Conservation (phyloP, 805 yeast genomes). For the Pichia cephalocereana region DNA sequence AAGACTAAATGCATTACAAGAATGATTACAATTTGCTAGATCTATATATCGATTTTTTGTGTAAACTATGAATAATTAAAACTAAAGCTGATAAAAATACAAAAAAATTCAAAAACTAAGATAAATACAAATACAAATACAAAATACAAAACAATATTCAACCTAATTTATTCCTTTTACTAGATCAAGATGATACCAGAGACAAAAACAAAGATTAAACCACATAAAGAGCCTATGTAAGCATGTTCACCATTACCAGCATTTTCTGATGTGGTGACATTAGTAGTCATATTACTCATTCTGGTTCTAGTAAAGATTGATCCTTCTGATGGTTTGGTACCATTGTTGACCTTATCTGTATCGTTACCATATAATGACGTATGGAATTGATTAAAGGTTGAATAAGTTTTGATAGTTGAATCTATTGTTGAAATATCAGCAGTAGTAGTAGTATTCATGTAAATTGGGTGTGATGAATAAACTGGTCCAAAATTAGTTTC, state of each 20-base stretch:
- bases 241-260: not conserved
- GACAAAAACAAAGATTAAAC: slow-evolving; percentile 1
- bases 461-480: not conserved
- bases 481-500: not conserved
- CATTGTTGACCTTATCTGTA: not conserved
- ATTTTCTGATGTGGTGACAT: not conserved
- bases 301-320: slow-evolving; percentile 2
- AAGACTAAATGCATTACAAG: slow-evolving; percentile 75
- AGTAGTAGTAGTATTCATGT: not conserved
- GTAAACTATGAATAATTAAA: not conserved
- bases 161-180: not conserved
- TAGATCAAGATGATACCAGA: slow-evolving; percentile 5
- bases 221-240: slow-evolving; percentile 3
- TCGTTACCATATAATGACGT: not conserved
- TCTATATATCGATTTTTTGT: not conserved
- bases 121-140: too few species aligned
- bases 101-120: not conserved
- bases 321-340: not conserved
- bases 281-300: not conserved
- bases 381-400: not conserved
- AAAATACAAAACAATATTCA: too few species aligned
- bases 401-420: not conserved
- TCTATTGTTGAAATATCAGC: not conserved
- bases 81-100: not conserved
- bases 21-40: slow-evolving; percentile 17